phyloP scores from a whole-genome alignment of 2,329 filamentous ascomycete species.

The Teratosphaeria nubilosa region DNA sequence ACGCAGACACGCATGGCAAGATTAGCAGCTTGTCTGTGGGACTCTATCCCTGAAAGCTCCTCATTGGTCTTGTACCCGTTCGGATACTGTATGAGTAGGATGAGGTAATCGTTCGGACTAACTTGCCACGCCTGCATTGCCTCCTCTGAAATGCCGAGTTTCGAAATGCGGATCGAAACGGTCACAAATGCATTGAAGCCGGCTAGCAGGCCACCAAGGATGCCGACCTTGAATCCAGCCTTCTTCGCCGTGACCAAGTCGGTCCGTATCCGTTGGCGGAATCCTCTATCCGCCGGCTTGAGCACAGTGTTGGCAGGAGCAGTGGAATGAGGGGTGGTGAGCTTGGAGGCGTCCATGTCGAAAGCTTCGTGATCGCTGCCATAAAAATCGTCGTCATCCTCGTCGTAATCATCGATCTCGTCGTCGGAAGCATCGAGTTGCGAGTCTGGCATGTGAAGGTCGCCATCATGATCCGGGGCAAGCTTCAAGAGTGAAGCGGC shows the following conservation, averaged over 20 bases:
- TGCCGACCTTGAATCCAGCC: slow-evolving; percentile 61
- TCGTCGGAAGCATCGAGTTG: slow-evolving; percentile 20
- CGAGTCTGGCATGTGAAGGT: slow-evolving; percentile 33
- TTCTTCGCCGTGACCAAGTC: slow-evolving; percentile 54
- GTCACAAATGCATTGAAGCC: slow-evolving; percentile 47
- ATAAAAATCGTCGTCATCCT: slow-evolving; percentile 28
- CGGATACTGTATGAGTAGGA: slow-evolving; percentile 59
- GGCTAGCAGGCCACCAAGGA: slow-evolving; percentile 43
- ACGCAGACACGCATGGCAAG: slow-evolving; percentile 60
- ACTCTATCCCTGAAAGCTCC: slow-evolving; percentile 37
- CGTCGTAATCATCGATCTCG: slow-evolving; percentile 26
- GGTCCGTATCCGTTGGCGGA: slow-evolving; percentile 19
- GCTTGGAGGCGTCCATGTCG: slow-evolving; percentile 6
- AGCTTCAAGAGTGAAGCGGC: slow-evolving; percentile 28
- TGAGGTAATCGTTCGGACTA: slow-evolving; percentile 54
- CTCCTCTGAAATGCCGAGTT: slow-evolving; percentile 64
- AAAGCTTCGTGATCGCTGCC: slow-evolving; percentile 20
- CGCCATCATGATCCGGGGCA: slow-evolving; percentile 29
- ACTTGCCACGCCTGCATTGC: slow-evolving; percentile 70
- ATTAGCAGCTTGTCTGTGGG: slow-evolving; percentile 24
- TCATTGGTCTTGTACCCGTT: slow-evolving; percentile 53
- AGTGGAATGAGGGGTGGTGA: slow-evolving; percentile 5
- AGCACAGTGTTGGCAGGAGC: background rate
- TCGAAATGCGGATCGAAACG: slow-evolving; percentile 58
- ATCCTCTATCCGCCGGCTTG: slow-evolving; percentile 1